Conservation (phyloP, 163 green algal species). For the Scenedesmus sp. region DNA sequence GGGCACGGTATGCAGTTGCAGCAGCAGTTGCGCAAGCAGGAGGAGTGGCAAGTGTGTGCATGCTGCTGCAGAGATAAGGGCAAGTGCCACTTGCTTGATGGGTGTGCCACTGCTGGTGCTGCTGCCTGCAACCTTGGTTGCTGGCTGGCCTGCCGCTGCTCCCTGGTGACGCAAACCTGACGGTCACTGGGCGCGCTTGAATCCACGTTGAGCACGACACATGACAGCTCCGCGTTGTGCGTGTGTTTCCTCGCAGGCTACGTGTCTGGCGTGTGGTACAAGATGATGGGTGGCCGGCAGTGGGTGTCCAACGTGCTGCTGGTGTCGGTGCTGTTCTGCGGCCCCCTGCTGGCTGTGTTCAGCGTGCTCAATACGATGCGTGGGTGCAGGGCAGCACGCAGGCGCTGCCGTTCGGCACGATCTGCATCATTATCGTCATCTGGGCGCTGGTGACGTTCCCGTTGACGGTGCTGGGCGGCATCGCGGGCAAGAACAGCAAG, state of each 20-base stretch:
- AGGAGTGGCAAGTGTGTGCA: no score
- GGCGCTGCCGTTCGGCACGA: conserved; percentile 92
- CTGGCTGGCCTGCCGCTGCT: no score
- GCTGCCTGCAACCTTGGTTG: no score
- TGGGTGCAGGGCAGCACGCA: conserved; percentile 76
- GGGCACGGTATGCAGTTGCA: no score
- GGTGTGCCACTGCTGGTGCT: no score
- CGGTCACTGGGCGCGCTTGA: no score
- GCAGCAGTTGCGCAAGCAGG: no score
- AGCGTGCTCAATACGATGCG: conserved; percentile 95
- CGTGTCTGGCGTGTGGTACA: conserved; percentile 83
- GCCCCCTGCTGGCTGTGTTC: conserved; percentile 92
- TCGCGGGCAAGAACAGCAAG: conserved; percentile 94
- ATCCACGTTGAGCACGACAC: no score
- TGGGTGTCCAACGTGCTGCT: conserved; percentile 97
- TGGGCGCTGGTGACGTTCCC: conserved; percentile 98
- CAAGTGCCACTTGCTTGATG: no score
- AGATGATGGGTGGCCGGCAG: conserved; percentile 86
- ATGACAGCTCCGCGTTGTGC: no score
- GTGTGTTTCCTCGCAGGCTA: conserved; percentile 69
- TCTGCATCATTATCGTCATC: conserved; percentile 92
- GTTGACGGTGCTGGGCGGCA: conserved; percentile 94
- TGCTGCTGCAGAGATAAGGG: not conserved
- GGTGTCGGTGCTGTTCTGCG: conserved; percentile 92
- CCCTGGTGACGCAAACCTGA: no score